Evolutionary conservation across 148 eudicot genomes (phyloP).

Genomic region (Vaccinium vitisidaea): DNA sequence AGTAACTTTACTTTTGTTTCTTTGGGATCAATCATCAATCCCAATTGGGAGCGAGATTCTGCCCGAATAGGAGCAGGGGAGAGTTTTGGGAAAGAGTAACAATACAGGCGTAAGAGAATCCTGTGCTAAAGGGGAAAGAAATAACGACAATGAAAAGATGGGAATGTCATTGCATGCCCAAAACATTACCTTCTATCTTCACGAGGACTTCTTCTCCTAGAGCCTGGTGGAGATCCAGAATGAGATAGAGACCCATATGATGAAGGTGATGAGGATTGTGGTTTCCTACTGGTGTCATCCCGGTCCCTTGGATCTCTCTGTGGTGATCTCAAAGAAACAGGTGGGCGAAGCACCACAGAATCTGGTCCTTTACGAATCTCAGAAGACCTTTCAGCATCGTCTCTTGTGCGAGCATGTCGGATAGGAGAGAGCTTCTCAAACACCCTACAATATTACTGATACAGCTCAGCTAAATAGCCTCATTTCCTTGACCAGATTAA

Average conservation of each 20-base stretch:
- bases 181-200: constrained; percentile 45
- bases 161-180: not conserved
- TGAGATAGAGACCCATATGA: constrained; percentile 37
- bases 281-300: constrained; percentile 31
- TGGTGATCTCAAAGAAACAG: constrained; percentile 58
- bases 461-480: constrained; percentile 13
- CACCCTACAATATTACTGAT: constrained; percentile 29
- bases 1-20: not conserved
- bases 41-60: not conserved
- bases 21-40: not conserved
- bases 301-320: constrained; percentile 50
- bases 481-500: not conserved
- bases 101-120: not conserved
- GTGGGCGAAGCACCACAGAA: constrained; percentile 33
- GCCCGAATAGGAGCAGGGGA: not conserved
- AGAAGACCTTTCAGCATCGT: constrained; percentile 34
- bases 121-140: not conserved
- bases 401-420: constrained; percentile 32
- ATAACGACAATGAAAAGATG: constrained; percentile 8
- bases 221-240: constrained; percentile 31
- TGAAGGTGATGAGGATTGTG: constrained; percentile 46
- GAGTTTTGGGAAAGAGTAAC: not conserved
- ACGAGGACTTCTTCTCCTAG: constrained; percentile 35
- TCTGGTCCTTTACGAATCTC: constrained; percentile 27
- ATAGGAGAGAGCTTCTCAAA: constrained; percentile 35